These are phyloP conservation scores for Acacia pycnantha DNA, from an alignment of 331 rosid genomes.

Conservation along the genomic window DNA sequence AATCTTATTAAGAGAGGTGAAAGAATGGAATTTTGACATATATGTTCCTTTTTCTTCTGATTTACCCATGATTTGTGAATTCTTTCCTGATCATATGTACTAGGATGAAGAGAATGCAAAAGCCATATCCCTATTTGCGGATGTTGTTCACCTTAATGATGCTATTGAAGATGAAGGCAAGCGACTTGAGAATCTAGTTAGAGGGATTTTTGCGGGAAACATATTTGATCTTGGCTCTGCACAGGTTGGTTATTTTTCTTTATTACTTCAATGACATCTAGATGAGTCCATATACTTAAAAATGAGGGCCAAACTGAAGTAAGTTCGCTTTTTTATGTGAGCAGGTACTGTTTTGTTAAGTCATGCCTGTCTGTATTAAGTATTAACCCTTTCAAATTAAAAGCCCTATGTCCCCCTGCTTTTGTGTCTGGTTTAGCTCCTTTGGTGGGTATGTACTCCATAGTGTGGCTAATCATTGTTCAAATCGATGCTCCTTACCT, in stretches of 20 bases:
- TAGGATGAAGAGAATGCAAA: constrained; percentile 94
- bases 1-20: constrained; percentile 2
- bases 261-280: constrained; percentile 11
- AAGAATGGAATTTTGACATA: not conserved
- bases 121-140: constrained; percentile 72
- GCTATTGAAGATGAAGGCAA: constrained; percentile 84
- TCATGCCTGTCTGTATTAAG: not conserved
- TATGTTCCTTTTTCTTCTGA: constrained; percentile 12
- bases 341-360: not conserved
- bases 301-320: not conserved
- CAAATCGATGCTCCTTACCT: constrained; percentile 7
- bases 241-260: constrained; percentile 49
- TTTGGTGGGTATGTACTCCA: not conserved
- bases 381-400: not conserved
- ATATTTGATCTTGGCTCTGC: constrained; percentile 97
- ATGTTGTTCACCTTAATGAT: constrained; percentile 69
- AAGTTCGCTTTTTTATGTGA: not conserved
- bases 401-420: not conserved
- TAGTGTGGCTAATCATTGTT: not conserved
- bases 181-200: constrained; percentile 76
- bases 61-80: constrained; percentile 16
- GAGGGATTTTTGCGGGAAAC: constrained; percentile 94
- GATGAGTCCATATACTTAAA: not conserved
- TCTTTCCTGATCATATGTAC: constrained; percentile 22
- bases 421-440: constrained; percentile 16